These are phyloP conservation scores for Amanita subjunquillea DNA, from an alignment of 768 basidiomycete species.

Conservation along the genomic window DNA sequence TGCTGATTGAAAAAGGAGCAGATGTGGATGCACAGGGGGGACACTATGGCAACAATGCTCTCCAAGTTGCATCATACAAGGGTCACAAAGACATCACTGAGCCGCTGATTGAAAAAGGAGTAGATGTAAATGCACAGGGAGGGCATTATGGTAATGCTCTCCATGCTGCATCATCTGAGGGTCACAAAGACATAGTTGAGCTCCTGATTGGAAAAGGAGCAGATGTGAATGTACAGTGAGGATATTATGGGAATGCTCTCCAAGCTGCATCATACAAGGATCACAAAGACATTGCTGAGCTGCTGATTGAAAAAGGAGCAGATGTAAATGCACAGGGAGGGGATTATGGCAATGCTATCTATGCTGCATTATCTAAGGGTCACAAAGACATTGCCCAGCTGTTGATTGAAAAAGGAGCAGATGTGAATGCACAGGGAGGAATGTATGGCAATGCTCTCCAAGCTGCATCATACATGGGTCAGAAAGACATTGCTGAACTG, in stretches of 20 bases:
- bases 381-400: no score
- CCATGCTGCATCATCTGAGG: no score
- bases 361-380: no score
- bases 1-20: no score
- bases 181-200: no score
- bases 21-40: no score
- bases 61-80: neutral
- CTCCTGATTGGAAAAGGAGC: no score
- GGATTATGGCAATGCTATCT: neutral
- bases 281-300: neutral
- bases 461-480: neutral
- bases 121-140: neutral
- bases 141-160: neutral
- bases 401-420: no score
- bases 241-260: neutral
- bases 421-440: no score
- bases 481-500: neutral
- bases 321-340: neutral
- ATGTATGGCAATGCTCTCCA: neutral
- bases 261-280: neutral
- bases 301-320: neutral
- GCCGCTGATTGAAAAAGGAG: neutral
- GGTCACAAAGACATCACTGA: neutral
- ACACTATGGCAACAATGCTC: neutral
- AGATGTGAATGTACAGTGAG: no score